phyloP scores from a whole-genome alignment of 2,329 filamentous ascomycete species.

The Neonectria sp. region DNA sequence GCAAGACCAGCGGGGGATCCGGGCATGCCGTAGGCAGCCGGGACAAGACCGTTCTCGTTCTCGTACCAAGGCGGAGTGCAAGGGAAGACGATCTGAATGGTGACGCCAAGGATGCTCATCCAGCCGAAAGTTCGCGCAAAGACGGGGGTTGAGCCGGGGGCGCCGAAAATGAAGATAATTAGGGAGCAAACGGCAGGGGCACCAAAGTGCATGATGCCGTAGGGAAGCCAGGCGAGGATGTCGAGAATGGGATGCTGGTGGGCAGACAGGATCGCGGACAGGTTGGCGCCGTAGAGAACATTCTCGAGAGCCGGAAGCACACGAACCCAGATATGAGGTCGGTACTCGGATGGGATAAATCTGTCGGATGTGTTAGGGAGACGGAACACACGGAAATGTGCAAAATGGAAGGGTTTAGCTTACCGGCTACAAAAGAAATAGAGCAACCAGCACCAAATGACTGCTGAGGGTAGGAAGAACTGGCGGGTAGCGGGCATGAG shows the following conservation, averaged over 20 bases:
- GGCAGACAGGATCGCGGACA: slow-evolving; percentile 94
- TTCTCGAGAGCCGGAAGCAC: slow-evolving; percentile 96
- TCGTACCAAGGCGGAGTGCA: slow-evolving; percentile 99
- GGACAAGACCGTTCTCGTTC: slow-evolving; percentile 90
- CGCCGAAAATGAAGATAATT: slow-evolving; percentile 89
- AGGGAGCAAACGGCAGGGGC: slow-evolving; percentile 84
- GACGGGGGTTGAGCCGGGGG: slow-evolving; percentile 86
- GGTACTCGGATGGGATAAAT: slow-evolving; percentile 90
- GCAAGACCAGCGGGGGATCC: slow-evolving; percentile 92
- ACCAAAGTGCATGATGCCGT: slow-evolving; percentile 91
- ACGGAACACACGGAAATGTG: neutral
- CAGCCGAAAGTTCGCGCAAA: slow-evolving; percentile 93
- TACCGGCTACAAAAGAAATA: slow-evolving; percentile 96
- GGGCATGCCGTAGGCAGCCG: slow-evolving; percentile 91
- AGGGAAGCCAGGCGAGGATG: slow-evolving; percentile 92
- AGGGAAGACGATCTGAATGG: slow-evolving; percentile 90
- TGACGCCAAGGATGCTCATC: slow-evolving; percentile 90
- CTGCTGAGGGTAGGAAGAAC: slow-evolving; percentile 90
- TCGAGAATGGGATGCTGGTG: slow-evolving; percentile 89
- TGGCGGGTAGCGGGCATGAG: slow-evolving; percentile 89
- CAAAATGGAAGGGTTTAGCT: slow-evolving; percentile 53
- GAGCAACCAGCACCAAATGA: slow-evolving; percentile 88
- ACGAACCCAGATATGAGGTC: slow-evolving; percentile 95
- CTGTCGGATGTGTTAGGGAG: slow-evolving; percentile 59
- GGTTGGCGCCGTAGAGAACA: slow-evolving; percentile 94